Base-by-base conservation (phyloP, 495 filamentous ascomycete species). In the Xylaria curta region DNA sequence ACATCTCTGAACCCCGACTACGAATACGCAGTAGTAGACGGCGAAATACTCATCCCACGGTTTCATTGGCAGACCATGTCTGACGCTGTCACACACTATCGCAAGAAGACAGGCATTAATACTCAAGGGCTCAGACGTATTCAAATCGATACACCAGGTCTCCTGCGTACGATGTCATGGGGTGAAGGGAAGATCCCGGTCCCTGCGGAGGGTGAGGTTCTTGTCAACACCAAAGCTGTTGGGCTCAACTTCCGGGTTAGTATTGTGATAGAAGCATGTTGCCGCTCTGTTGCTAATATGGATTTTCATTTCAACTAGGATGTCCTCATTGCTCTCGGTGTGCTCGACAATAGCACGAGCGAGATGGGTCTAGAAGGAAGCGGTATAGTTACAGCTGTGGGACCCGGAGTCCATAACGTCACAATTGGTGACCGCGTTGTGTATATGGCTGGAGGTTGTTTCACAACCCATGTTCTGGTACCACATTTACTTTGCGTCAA, bases 391-490 rank as follows among this genome's bases (percentile, higher is more conserved):
- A 64, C 64, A 17, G 68, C 74, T 13, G 60, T 78, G 17, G 80
- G 79, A 1, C 59, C 75, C 6, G 46, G 73, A 7, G 81, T 83
- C 36, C 60, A 72, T 7, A 24, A 74, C 3, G 44, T 85, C 15
- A 33, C 46, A 19, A 59, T 79, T 1, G 83, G 83, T 0, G 82
- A 85, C 51, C 72, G 78, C n/a, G 81, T 85, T 1, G 31, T 64
- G 53, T 69, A 58, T 33, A 47, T 63, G 54, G 24, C 26, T 1
- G 60, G 26, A 2, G 40, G 40, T 8, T 61, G 21, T 40, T 68
- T 62, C 21, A 28, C 71, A 8, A 69, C 65, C 0, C 51, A 36
- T 26, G 3, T 65, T 31, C 24, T 56, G 5, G 19, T 69, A 8
- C 66, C 53, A 3, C 59, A 46, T 26, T 42, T 46, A 2, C 33